Evolutionary conservation across 2,329 filamentous ascomycete species (phyloP), one percentile per base, ranked within the genome.

Genomic region (Myriosclerotinia scirpicola): DNA sequence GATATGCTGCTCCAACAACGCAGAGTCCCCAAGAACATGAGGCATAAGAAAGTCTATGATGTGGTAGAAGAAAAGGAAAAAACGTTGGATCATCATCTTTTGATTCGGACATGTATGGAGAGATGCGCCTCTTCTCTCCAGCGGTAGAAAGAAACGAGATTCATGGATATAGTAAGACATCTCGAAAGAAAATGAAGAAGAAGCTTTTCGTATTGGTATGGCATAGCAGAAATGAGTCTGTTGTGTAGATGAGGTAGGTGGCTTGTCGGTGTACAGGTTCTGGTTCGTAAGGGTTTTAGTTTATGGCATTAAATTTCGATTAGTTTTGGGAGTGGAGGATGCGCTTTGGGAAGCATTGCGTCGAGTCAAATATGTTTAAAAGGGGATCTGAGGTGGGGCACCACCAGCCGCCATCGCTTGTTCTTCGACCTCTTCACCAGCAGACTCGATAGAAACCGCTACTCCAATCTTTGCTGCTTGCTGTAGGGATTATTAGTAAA

Each of bases 381-480:
- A 90, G 72, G 87, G 87, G 76, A 90, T 88, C 59, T 75, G 72
- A 68, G 74, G 71, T 44, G 84, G 79, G 73, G 85, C 83, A 67
- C 81, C 79, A 67, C 83, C 84, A 68, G 79, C 78, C 58, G 71
- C 59, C 78, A 92, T 90, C 79, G 93, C 90, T 80, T 93, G 90
- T 79, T 93, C 90, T 84, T 95, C 91, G 73, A 96, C 82, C 78
- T 96, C 92, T 78, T 96, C 93, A 66, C 88, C 86, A 61, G 88
- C 88, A 63, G 91, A 87, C 83, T 97, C 93, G 73, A 97, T 92
- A 58, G 93, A 96, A 74, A 99, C 92, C 69, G 92, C 93, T 71
- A 99, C 85, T 73, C 95, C 95, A 74, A 98, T 87, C 85, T 98
- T 98, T 73, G 94, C 92, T 82, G 90, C 86, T 88, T 95, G 92